Conservation (phyloP, 192 early-diverging fungal species). For the Jimgerdemannia lactiflua region DNA sequence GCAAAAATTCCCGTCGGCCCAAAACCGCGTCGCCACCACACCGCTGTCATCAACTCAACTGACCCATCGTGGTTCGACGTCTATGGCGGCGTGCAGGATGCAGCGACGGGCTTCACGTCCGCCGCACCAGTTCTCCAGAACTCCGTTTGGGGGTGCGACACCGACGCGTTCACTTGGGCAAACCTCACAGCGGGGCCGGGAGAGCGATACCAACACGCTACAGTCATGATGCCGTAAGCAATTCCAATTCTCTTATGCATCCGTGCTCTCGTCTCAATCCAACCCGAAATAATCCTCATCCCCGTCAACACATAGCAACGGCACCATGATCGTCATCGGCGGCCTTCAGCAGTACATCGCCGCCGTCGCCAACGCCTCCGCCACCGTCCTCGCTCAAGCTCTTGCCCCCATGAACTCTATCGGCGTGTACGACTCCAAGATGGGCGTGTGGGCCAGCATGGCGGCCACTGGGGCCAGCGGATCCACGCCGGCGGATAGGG, state of each 20-base stretch:
- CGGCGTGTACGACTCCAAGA: not conserved
- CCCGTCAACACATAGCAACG: not conserved
- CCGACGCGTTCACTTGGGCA: not conserved
- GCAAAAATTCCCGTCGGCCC: not conserved
- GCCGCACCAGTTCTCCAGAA: not conserved
- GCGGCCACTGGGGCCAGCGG: not conserved
- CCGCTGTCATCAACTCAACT: not conserved
- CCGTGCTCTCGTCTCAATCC: too few relatives aligned
- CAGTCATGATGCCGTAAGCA: not conserved
- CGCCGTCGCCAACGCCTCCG: not conserved
- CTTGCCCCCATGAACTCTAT: not conserved
- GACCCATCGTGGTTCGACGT: not conserved
- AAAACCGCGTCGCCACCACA: not conserved
- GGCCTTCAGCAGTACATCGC: not conserved
- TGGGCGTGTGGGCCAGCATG: not conserved
- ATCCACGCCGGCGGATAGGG: not conserved
- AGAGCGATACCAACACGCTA: not conserved
- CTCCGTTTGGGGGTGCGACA: not conserved
- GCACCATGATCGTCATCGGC: not conserved
- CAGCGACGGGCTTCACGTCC: not conserved
- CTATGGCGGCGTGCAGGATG: not conserved
- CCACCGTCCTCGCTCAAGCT: not conserved
- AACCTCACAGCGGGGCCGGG: not conserved
- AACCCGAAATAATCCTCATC: not conserved
- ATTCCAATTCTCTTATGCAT: too few relatives aligned